Percentiles rank a stretch among this genome's conserved stretches.
phyloP scores from a whole-genome alignment of 1,139 yeast genomes.

The Candida sp. region DNA sequence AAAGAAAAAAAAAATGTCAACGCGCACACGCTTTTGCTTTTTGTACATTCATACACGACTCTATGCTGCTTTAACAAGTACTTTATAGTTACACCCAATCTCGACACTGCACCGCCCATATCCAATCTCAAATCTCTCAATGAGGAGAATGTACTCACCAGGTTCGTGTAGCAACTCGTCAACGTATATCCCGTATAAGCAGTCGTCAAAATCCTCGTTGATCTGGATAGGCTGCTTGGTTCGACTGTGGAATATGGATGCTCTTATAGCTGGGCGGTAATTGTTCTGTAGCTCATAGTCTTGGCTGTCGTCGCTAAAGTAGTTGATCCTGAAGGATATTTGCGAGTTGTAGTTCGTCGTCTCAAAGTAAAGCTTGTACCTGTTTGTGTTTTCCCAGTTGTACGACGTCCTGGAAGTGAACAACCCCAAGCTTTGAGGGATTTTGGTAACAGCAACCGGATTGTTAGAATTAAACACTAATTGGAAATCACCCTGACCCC shows the following conservation, averaged over 20 bases:
- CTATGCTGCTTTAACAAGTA: conserved; percentile 1
- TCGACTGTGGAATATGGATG: conserved; percentile 41
- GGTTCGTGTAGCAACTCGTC: conserved; percentile 29
- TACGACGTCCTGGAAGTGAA: conserved; percentile 27
- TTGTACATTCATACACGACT: conserved; percentile 3
- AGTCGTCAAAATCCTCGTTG: conserved; percentile 46
- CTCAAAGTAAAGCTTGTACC: conserved; percentile 36
- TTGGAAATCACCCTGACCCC: conserved; percentile 13
- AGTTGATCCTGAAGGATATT: conserved; percentile 30
- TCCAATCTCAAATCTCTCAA: conserved; percentile 56
- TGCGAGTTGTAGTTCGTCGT: conserved; percentile 22
- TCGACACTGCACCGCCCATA: conserved; percentile 40
- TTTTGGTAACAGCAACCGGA: conserved; percentile 16
- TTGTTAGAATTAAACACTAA: conserved; percentile 18
- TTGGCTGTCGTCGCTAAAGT: conserved; percentile 18
- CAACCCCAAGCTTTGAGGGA: conserved; percentile 37
- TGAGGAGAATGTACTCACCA: conserved; percentile 40
- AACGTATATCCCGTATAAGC: conserved; percentile 47
- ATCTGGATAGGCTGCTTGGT: conserved; percentile 31
- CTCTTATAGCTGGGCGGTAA: conserved; percentile 47
- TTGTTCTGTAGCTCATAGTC: conserved; percentile 25
- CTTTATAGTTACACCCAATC: conserved; percentile 33
- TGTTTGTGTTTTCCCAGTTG: conserved; percentile 43
- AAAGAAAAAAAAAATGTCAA: not conserved
- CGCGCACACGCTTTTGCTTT: not conserved